Evolutionary conservation across 2,329 filamentous ascomycete genomes (phyloP).

Genomic region (Truncatella angustata): DNA sequence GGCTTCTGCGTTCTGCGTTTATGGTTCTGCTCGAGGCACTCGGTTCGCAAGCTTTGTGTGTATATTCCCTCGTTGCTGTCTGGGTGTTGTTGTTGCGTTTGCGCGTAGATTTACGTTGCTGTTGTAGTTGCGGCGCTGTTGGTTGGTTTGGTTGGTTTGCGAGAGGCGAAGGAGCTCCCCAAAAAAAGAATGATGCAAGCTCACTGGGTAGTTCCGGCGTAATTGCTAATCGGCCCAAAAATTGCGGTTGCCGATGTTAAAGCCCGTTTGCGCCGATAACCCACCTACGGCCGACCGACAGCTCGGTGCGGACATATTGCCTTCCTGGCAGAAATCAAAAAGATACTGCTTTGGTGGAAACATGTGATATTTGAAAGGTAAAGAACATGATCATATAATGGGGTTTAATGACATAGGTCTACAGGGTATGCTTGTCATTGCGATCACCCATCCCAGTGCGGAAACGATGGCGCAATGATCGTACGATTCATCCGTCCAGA

Average conservation of each 20-base stretch:
- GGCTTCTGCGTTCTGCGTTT: neutral
- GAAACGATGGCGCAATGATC: conserved; percentile 5
- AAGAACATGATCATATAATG: too few relatives aligned
- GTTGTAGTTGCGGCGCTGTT: neutral
- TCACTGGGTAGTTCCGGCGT: neutral
- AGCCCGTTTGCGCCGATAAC: conserved; percentile 5
- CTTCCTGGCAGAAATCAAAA: too few relatives aligned
- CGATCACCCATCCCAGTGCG: neutral
- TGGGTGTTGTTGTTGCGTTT: neutral
- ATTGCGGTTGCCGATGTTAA: neutral
- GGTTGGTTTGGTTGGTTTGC: neutral
- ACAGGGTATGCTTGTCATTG: neutral
- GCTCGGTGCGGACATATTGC: conserved; percentile 6
- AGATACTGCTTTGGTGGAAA: too few relatives aligned
- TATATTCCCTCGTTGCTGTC: too few relatives aligned
- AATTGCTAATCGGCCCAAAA: neutral
- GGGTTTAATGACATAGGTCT: too few relatives aligned
- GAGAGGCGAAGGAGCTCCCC: neutral
- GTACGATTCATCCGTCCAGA: conserved; percentile 1
- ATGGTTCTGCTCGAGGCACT: too few relatives aligned
- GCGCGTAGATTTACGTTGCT: neutral
- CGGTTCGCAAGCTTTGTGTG: too few relatives aligned
- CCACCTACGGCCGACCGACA: conserved; percentile 7
- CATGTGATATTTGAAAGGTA: too few relatives aligned
- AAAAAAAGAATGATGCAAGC: conserved; percentile 7